Percentiles rank a stretch among this genome's conserved stretches.
Evolutionary conservation across 345 rosid genomes (phyloP).

Genomic region (Eucalyptus erythrocorys): DNA sequence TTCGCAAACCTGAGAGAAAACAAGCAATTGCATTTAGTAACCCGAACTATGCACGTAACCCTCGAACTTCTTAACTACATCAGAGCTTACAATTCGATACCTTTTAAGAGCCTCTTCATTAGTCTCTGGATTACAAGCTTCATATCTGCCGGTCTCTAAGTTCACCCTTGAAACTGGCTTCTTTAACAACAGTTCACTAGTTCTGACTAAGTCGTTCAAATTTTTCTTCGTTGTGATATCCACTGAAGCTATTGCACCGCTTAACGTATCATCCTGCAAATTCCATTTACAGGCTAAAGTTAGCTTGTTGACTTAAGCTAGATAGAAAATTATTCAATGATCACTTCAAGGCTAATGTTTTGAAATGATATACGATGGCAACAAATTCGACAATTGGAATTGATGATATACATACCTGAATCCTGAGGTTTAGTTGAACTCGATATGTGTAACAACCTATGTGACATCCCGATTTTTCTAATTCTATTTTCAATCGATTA

Average conservation of each 20-base stretch:
- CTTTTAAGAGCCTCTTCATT: constrained; percentile 32
- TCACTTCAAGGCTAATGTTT: not conserved
- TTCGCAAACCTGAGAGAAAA: constrained; percentile 27
- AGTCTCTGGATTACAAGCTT: constrained; percentile 7
- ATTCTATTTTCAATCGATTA: too few relatives aligned
- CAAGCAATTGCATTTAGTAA: not conserved
- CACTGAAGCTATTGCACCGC: constrained; percentile 23
- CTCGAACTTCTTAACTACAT: not conserved
- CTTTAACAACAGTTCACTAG: constrained; percentile 30
- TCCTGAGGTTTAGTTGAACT: constrained; percentile 31
- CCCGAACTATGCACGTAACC: not conserved
- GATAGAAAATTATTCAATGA: not conserved
- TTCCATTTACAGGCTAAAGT: not conserved
- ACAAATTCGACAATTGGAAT: not conserved
- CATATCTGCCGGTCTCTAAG: constrained; percentile 18
- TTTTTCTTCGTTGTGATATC: constrained; percentile 47
- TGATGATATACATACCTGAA: constrained; percentile 13
- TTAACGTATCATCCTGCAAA: constrained; percentile 33
- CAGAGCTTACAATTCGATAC: not conserved
- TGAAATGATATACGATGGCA: not conserved
- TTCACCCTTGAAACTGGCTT: constrained; percentile 39
- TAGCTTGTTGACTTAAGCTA: not conserved
- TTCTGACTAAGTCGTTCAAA: constrained; percentile 23
- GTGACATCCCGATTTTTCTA: too few relatives aligned
- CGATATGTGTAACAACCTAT: too few relatives aligned